Base-by-base conservation (phyloP, 345 rosid species). In the Bruguiera parviflora region DNA sequence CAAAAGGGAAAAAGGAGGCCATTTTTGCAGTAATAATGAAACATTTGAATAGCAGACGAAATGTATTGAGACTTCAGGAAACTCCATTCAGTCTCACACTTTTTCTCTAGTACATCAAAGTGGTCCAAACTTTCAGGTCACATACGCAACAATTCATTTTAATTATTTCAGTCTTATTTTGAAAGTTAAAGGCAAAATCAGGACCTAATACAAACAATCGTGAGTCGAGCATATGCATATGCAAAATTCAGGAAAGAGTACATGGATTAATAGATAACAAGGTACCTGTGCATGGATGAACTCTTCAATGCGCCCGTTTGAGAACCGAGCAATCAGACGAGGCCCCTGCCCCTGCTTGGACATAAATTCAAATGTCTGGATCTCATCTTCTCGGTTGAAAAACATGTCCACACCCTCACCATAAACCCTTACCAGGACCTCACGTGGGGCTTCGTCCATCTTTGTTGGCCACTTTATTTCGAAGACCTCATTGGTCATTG, bases 271-370 rank as follows among this genome's bases (percentile, higher is more conserved):
- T 53, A 51, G 52, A 49, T 35, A 55, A 20, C 32, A 21, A 47
- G 47, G 22, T 76, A 76, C 79, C 79, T 72, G 63, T 21, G 79
- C 75, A 56, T 63, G 79, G 35, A 76, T 71, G 75, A 76, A 76
- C 69, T 76, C 79, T 62, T 76, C 79, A n/a, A 76, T 71, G 39
- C 79, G 71, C 53, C 79, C 79, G 46, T 61, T 76, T 55, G 69
- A 46, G 61, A 76, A 71, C 60, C 79, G 71, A 1, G 69, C 75
- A 18, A 76, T 68, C 37, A 76, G 58, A 39, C 72, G 72, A 67
- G 79, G 79, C 5, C 79, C 79, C n/a, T 71, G 72, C 28, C 79
- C 79, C 56, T 76, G 79, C 53, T 71, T 76, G 4, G 79, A 76
- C 65, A 76, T 76, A 58, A 76, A 76, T 33, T 76, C 79, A 63